Percentiles rank a stretch among this genome's conserved stretches.
Evolutionary conservation across 2,329 filamentous ascomycete genomes (phyloP).

Genomic region (Cladophialophora yegresii): DNA sequence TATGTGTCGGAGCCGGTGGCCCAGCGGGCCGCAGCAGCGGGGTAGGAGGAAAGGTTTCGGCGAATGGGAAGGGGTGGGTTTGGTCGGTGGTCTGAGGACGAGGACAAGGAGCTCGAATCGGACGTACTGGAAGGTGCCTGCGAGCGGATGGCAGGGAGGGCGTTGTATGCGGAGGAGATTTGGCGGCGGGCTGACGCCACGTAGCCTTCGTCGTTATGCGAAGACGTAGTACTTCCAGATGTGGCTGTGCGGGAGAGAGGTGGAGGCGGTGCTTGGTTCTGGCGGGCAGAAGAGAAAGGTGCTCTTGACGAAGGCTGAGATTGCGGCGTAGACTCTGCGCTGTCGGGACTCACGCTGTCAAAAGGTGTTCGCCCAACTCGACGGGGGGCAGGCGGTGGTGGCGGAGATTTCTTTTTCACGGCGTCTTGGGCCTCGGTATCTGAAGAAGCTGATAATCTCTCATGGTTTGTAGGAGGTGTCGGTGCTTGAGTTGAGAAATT

Average conservation of each 20-base stretch:
- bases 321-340: conserved; percentile 20
- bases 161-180: conserved; percentile 33
- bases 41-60: conserved; percentile 37
- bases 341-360: conserved; percentile 21
- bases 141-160: conserved; percentile 36
- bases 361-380: conserved; percentile 32
- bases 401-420: conserved; percentile 41
- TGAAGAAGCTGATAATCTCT: conserved; percentile 24
- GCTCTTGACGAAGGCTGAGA: conserved; percentile 33
- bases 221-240: conserved; percentile 9
- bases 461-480: conserved; percentile 18
- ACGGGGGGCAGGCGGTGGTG: conserved; percentile 43
- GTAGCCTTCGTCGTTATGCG: conserved; percentile 34
- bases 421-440: conserved; percentile 25
- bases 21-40: conserved; percentile 39
- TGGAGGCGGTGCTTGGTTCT: conserved; percentile 30
- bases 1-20: conserved; percentile 34
- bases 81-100: conserved; percentile 34
- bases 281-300: conserved; percentile 38
- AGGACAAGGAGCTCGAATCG: conserved; percentile 36
- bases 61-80: conserved; percentile 40
- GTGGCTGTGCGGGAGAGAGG: conserved; percentile 28
- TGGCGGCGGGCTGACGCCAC: conserved; percentile 34
- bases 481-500: conserved; percentile 38
- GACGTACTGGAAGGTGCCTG: conserved; percentile 31